Conservation (phyloP, 192 early-diverging fungal genomes). For the Podila clonocystis region DNA sequence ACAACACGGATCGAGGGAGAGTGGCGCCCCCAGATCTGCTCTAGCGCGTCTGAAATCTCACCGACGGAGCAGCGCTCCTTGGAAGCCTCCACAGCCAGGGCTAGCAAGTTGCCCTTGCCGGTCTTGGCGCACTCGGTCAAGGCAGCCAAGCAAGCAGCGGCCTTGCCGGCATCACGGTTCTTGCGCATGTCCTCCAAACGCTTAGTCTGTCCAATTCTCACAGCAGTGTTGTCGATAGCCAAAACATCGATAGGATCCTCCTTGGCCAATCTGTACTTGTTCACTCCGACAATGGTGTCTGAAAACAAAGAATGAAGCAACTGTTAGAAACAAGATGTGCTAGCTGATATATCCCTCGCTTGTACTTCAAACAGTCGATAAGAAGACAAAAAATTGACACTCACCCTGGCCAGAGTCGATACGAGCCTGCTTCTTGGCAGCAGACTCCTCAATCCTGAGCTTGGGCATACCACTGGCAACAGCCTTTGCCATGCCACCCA, state of each 20-base stretch:
- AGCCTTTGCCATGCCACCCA: slow-evolving; percentile 94
- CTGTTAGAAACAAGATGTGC: neutral
- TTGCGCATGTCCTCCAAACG: slow-evolving; percentile 67
- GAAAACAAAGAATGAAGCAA: neutral
- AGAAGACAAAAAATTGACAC: neutral
- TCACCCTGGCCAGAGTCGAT: slow-evolving; percentile 88
- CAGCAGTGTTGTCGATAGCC: slow-evolving; percentile 84
- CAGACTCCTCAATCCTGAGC: slow-evolving; percentile 87
- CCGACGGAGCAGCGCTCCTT: slow-evolving; percentile 85
- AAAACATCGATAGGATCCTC: slow-evolving; percentile 77
- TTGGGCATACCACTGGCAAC: slow-evolving; percentile 91
- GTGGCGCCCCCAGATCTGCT: slow-evolving; percentile 86
- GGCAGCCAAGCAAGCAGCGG: slow-evolving; percentile 64
- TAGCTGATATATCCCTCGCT: neutral
- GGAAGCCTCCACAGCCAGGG: slow-evolving; percentile 77
- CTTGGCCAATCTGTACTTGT: slow-evolving; percentile 81
- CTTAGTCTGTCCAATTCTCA: slow-evolving; percentile 71
- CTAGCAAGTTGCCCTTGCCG: slow-evolving; percentile 78
- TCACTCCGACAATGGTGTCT: slow-evolving; percentile 91
- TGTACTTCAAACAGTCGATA: neutral
- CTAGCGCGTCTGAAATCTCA: slow-evolving; percentile 85
- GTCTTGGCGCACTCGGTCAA: slow-evolving; percentile 75
- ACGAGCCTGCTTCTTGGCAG: slow-evolving; percentile 87
- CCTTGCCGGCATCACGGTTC: slow-evolving; percentile 64
- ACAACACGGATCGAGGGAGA: slow-evolving; percentile 84